These are phyloP conservation scores for Pythium scleroteichum DNA, from an alignment of 352 stramenopile species.

Conservation along the genomic window DNA sequence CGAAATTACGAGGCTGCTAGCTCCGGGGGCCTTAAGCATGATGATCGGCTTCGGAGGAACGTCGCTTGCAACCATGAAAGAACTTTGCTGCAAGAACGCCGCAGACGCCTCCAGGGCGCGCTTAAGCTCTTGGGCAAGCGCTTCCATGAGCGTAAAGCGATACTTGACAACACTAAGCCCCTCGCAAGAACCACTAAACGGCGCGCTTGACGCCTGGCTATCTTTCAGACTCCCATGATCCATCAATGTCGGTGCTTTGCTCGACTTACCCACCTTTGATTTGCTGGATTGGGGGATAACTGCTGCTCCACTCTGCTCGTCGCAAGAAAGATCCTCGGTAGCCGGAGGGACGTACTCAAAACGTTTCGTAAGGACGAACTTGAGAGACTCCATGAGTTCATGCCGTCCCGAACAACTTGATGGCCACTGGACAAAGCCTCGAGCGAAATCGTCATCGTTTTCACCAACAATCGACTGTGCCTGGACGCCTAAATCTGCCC, in stretches of 20 bases:
- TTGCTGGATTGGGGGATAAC: conserved; percentile 8
- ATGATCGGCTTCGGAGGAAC: conserved; percentile 64
- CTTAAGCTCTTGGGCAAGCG: conserved; percentile 56
- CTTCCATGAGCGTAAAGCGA: conserved; percentile 64
- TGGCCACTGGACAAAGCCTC: too few species aligned
- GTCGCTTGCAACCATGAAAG: conserved; percentile 69
- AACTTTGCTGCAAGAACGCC: conserved; percentile 45
- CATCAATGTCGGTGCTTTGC: not conserved
- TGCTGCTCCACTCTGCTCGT: not conserved
- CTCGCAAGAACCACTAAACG: not conserved
- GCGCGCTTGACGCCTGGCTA: not conserved
- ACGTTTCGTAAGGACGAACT: conserved; percentile 52
- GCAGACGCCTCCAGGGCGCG: conserved; percentile 48
- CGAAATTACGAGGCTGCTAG: conserved; percentile 73
- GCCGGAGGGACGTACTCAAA: conserved; percentile 39
- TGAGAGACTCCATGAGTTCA: conserved; percentile 44
- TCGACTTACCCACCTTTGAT: conserved; percentile 14
- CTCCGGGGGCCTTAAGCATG: conserved; percentile 58
- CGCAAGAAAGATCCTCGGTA: not conserved
- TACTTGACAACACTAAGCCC: conserved; percentile 37
- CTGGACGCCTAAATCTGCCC: conserved; percentile 55
- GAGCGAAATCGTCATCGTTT: not conserved
- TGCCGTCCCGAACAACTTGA: not conserved
- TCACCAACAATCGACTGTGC: conserved; percentile 36
- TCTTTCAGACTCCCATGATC: not conserved